Base-by-base conservation (phyloP, 352 stramenopile genomes). In the Phytophthora ohioensis region DNA sequence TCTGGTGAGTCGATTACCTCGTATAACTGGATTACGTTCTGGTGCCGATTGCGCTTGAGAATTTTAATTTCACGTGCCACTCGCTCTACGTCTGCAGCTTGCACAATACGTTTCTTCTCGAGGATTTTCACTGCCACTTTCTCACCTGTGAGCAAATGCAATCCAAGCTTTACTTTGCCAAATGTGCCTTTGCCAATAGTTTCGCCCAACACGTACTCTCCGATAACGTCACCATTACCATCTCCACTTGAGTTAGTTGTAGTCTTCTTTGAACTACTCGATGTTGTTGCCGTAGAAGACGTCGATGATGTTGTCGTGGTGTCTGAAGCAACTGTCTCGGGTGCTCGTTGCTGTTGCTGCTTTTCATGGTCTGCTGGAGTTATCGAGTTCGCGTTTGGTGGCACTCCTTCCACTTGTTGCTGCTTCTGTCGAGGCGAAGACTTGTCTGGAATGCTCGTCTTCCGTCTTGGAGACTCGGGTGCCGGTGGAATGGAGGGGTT, bases 1-100 rank as follows among this genome's bases (percentile, higher is more conserved):
- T 84, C 73, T 15, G 76, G 71, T n/a, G 91, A 92, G 30, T 94
- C 92, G 87, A 74, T 91, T 72, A 74, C 70, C 45, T 78, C 71
- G 15, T 72, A 71, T 48, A 87, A 71, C 58, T 96, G 91, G n/a
- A 98, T 95, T 34, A 98, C 88, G 60, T 98, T 97, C 4, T 75
- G 66, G 71, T 98, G 94, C 27, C 85, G 82, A 57, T 94, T 93
- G 30, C 85, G 82, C 75, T 98, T 98, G 15, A 98, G 82, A 54
- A 98, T 98, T 69, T 97, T 96, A 60, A 98, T 98, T 79, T 98
- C 95, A 5, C 93, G 80, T 32, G 85, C 92, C 10, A 98, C 93
- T 15, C 93, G 81, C 63, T 94, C 89, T 12, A 98, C 90, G 64
- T 98, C 93, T 3, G 91, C 91, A 27, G 87, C 70, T 39, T 95